These are phyloP conservation scores for Kwoniella sp. DNA, from an alignment of 768 basidiomycete genomes.

Conservation along the genomic window DNA sequence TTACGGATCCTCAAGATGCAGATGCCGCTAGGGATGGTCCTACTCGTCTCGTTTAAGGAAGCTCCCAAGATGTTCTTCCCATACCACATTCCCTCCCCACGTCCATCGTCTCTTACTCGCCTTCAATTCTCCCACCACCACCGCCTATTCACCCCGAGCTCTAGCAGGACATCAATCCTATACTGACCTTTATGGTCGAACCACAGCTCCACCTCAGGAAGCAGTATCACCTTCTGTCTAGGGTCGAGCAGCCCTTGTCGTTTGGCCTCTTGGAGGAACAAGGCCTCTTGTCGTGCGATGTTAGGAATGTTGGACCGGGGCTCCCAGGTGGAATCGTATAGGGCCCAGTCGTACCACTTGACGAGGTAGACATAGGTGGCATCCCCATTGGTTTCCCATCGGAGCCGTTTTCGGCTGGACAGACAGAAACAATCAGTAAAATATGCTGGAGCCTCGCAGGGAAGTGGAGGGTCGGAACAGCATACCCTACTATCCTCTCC, in stretches of 20 bases:
- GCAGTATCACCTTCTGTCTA: not conserved
- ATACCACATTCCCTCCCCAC: not conserved
- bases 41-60: no score
- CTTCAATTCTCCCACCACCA: conserved; percentile 22
- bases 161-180: conserved; percentile 5
- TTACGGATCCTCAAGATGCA: no score
- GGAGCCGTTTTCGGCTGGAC: conserved; percentile 14
- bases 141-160: conserved; percentile 9
- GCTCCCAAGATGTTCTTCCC: no score
- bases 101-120: not conserved
- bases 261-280: conserved; percentile 3
- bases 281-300: conserved; percentile 4
- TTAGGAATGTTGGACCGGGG: conserved; percentile 20
- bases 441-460: not conserved
- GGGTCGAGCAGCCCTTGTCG: not conserved
- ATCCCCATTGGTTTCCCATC: conserved; percentile 5
- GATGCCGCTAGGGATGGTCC: no score
- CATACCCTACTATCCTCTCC: conserved; percentile 19
- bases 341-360: conserved; percentile 27
- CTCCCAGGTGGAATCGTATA: conserved; percentile 30
- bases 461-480: not conserved
- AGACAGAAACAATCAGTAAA: not conserved
- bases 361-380: conserved; percentile 20
- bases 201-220: conserved; percentile 8
- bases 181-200: conserved; percentile 17